These are phyloP conservation scores for Triticum aestivum DNA, from an alignment of 176 grass and related monocot species.

Conservation along the genomic window IWGSC_CS_RefSeq_v2.1 NC_057809.1:450512253-450512752, in stretches of 20 bases:
- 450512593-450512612: not conserved
- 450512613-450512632: no score
- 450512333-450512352: not conserved
- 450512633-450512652: no score
- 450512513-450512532: not conserved
- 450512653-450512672: not conserved
- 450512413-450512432: constrained; percentile 11
- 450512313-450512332: not conserved
- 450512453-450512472: not conserved
- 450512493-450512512: not conserved
- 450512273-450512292: not conserved
- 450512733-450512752: no score
- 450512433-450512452: no score
- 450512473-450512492: constrained; percentile 9
- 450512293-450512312: not conserved
- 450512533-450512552: constrained; percentile 6
- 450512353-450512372: not conserved
- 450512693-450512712: no score
- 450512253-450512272: not conserved
- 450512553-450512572: not conserved
- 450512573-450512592: not conserved
- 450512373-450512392: not conserved
- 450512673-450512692: not conserved
- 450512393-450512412: not conserved
- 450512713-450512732: no score